Percentiles rank a stretch among this genome's conserved stretches.
Evolutionary conservation across 2,329 filamentous ascomycete genomes (phyloP).

Genomic region (Epichloe sibirici): DNA sequence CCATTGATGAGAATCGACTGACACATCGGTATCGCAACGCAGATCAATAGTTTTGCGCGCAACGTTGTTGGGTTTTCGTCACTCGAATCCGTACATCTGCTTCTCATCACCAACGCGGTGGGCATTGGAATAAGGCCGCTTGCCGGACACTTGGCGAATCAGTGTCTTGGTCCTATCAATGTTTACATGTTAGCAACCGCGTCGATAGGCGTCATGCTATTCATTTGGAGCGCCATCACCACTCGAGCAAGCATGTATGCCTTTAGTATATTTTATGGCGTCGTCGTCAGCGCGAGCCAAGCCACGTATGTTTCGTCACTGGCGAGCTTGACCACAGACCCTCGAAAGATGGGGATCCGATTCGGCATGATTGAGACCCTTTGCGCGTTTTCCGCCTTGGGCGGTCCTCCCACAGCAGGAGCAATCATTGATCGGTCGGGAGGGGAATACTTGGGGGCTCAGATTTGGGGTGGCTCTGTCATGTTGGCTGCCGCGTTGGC

Average conservation of each 20-base stretch:
- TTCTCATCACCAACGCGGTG: slow-evolving; percentile 45
- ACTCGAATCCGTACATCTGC: slow-evolving; percentile 37
- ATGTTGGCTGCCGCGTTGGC: slow-evolving; percentile 22
- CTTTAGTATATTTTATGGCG: slow-evolving; percentile 32
- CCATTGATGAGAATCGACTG: not conserved
- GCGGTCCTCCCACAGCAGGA: slow-evolving; percentile 31
- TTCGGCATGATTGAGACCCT: slow-evolving; percentile 34
- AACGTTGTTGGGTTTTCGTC: slow-evolving; percentile 33
- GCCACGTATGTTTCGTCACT: not conserved
- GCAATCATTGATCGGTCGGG: slow-evolving; percentile 30
- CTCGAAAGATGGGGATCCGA: slow-evolving; percentile 30
- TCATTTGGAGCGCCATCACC: slow-evolving; percentile 43
- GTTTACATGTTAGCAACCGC: slow-evolving; percentile 36
- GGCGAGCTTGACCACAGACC: slow-evolving; percentile 25
- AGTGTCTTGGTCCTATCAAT: slow-evolving; percentile 40
- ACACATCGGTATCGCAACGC: not conserved
- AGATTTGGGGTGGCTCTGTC: slow-evolving; percentile 34
- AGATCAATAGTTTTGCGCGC: slow-evolving; percentile 27
- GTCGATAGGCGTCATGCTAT: slow-evolving; percentile 34
- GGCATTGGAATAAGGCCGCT: slow-evolving; percentile 43
- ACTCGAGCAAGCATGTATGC: slow-evolving; percentile 26
- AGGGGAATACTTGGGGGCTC: slow-evolving; percentile 30
- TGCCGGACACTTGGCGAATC: slow-evolving; percentile 40
- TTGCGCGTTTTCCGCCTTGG: slow-evolving; percentile 29
- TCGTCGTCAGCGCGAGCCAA: slow-evolving; percentile 24